phyloP scores from a whole-genome alignment of 2,329 filamentous ascomycete genomes.

The Truncatella angustata region DNA sequence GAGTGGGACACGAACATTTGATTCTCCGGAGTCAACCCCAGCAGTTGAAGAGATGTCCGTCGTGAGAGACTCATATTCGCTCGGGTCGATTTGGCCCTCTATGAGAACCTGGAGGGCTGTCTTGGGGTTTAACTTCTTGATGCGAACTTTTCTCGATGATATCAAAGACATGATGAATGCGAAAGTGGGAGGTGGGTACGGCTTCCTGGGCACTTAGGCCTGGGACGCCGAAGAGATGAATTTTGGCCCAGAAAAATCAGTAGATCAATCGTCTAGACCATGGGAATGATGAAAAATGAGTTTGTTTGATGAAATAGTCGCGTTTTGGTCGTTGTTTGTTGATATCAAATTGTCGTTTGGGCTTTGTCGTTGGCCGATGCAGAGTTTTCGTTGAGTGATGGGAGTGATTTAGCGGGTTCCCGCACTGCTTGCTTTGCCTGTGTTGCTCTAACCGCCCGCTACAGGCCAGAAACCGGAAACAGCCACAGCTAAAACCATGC shows the following conservation, averaged over 20 bases:
- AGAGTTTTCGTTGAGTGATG: too few relatives aligned
- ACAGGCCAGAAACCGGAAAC: too few relatives aligned
- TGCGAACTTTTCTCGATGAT: slow-evolving; percentile 66
- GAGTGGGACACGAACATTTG: slow-evolving; percentile 65
- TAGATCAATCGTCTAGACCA: slow-evolving; percentile 59
- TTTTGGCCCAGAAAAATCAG: slow-evolving; percentile 62
- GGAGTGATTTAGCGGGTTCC: too few relatives aligned
- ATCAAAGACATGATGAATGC: slow-evolving; percentile 56
- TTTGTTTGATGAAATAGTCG: slow-evolving; percentile 43
- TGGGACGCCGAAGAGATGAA: slow-evolving; percentile 43
- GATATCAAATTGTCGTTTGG: too few relatives aligned
- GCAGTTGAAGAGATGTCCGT: slow-evolving; percentile 86
- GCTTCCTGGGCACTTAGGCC: slow-evolving; percentile 16
- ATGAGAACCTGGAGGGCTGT: slow-evolving; percentile 82
- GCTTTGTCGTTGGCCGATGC: too few relatives aligned
- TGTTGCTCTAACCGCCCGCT: too few relatives aligned
- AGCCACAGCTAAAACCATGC: too few relatives aligned
- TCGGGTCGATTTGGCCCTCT: slow-evolving; percentile 86
- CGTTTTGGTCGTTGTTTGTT: slow-evolving; percentile 25
- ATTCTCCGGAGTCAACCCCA: slow-evolving; percentile 94
- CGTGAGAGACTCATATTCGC: slow-evolving; percentile 81
- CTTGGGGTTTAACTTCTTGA: slow-evolving; percentile 91
- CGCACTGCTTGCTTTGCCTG: too few relatives aligned
- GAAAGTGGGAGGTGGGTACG: slow-evolving; percentile 31
- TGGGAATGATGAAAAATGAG: slow-evolving; percentile 49